Base-by-base conservation (phyloP, 345 rosid genomes). In the Sisymbrium irio region DNA sequence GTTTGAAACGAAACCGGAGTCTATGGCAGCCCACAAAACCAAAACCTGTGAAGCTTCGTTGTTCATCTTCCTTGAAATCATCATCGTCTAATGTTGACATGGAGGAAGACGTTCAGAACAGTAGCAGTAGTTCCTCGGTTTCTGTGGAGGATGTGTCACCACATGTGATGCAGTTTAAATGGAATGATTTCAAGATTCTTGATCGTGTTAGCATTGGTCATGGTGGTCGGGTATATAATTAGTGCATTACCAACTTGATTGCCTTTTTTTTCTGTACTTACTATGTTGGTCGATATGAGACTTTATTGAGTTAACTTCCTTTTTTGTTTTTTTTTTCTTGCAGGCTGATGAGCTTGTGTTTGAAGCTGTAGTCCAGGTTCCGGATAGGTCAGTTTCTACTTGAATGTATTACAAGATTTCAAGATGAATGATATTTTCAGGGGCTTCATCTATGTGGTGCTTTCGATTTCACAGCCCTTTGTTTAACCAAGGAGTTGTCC, bases 311-410 rank as follows among this genome's bases (percentile, higher is more conserved):
- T 39, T 15, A 7, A 2, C 9, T 20, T 14, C 11, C 44, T 14
- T 69, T 41, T 69, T 42, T 69, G 37, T 54, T 36, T 67, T 49
- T 39, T n/a, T 49, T 27, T 49, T 39, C 12, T 39, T 81, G 65
- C 74, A 94, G 97, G 88, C 88, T 1, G 96, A 94, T 77, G 97
- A 94, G 80, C 81, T 88, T 15, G 88, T 91, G 50, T 91, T 83
- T 71, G 97, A 94, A 85, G 98, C 96, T 65, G 62, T 84, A 44
- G 95, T 89, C 54, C 85, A 83, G 73, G 86, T 88, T 79, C 71
- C 88, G 28, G 70, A 71, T 57, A 91, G 97, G 98, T 91, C 63
- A 62, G 82, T 67, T 35, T 62, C 74, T 57, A 35, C 50, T 62
- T 74, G 32, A 55, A 17, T 62, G 65, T 33, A 45, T 73, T 51